Evolutionary conservation across 148 eudicot species (phyloP).

Genomic region (Simmondsia chinensis): DNA sequence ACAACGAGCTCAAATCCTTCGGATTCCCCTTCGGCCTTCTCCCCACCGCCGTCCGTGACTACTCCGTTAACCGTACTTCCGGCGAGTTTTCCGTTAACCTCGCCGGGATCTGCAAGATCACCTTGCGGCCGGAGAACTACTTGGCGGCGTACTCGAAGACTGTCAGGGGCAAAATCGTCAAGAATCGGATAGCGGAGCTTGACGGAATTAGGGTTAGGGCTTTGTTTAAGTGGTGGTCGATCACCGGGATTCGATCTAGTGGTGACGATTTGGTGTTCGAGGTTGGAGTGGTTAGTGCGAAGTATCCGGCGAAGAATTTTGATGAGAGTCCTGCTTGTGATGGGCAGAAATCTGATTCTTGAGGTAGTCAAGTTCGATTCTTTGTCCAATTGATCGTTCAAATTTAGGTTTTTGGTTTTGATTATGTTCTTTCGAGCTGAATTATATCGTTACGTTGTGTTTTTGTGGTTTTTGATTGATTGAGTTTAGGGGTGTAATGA

Average conservation of each 20-base stretch:
- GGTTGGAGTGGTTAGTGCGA: constrained; percentile 76
- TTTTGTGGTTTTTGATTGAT: too few species aligned
- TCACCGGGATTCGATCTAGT: constrained; percentile 63
- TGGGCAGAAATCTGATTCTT: constrained; percentile 52
- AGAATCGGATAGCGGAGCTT: constrained; percentile 51
- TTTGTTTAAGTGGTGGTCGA: constrained; percentile 87
- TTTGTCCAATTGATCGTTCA: too few species aligned
- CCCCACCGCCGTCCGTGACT: constrained; percentile 42
- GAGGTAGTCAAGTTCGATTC: too few species aligned
- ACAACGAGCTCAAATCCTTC: constrained; percentile 42
- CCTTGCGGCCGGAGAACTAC: constrained; percentile 96
- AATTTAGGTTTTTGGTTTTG: too few species aligned
- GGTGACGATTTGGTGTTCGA: constrained; percentile 85
- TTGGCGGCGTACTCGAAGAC: constrained; percentile 58
- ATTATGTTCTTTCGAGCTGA: too few species aligned
- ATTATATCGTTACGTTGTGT: too few species aligned
- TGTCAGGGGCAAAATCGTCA: constrained; percentile 63
- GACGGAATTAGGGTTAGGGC: constrained; percentile 92
- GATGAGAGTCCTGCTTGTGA: constrained; percentile 58
- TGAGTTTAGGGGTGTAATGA: too few species aligned
- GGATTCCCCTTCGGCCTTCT: constrained; percentile 94
- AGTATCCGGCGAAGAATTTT: constrained; percentile 68
- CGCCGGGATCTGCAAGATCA: constrained; percentile 38
- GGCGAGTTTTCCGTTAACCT: constrained; percentile 58
- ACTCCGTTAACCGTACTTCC: constrained; percentile 55